Evolutionary conservation across 257 asterid genomes (phyloP).

Genomic region (Lycium ferocissimum): DNA sequence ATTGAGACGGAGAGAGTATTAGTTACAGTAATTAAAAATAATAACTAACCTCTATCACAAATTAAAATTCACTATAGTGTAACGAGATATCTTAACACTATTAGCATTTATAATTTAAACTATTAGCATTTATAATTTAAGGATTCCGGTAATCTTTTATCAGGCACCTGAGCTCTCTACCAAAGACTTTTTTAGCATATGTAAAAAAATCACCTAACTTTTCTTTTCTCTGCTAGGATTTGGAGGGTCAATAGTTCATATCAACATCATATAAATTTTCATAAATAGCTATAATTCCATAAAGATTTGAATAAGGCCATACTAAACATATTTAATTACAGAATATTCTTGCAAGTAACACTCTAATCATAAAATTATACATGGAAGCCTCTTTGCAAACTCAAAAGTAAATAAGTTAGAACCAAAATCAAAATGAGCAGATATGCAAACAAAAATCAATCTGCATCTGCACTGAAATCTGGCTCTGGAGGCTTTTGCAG

Average conservation of each 20-base stretch:
- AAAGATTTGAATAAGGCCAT: slow-evolving; percentile 14
- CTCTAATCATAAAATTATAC: slow-evolving; percentile 38
- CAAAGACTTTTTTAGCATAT: too few relatives aligned
- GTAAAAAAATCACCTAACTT: neutral
- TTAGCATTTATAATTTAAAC: too few relatives aligned
- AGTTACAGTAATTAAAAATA: too few relatives aligned
- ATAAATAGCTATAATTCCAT: slow-evolving; percentile 2
- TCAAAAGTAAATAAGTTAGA: slow-evolving; percentile 22
- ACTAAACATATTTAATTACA: slow-evolving; percentile 37
- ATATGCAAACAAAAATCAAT: slow-evolving; percentile 41
- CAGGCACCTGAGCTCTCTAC: too few relatives aligned
- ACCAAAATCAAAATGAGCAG: slow-evolving; percentile 29
- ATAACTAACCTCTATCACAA: too few relatives aligned
- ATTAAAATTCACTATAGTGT: too few relatives aligned
- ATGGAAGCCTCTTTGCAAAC: slow-evolving; percentile 36
- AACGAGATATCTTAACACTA: too few relatives aligned
- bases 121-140: too few relatives aligned
- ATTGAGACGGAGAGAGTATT: too few relatives aligned
- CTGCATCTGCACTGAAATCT: slow-evolving; percentile 90
- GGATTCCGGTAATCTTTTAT: too few relatives aligned
- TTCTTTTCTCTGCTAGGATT: neutral
- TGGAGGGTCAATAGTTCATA: neutral
- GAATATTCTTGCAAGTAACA: slow-evolving; percentile 7
- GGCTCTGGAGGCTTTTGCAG: slow-evolving; percentile 94
- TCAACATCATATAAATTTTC: neutral